Base-by-base conservation (phyloP, 2,329 filamentous ascomycete species). In the Xylariaceae sp. region DNA sequence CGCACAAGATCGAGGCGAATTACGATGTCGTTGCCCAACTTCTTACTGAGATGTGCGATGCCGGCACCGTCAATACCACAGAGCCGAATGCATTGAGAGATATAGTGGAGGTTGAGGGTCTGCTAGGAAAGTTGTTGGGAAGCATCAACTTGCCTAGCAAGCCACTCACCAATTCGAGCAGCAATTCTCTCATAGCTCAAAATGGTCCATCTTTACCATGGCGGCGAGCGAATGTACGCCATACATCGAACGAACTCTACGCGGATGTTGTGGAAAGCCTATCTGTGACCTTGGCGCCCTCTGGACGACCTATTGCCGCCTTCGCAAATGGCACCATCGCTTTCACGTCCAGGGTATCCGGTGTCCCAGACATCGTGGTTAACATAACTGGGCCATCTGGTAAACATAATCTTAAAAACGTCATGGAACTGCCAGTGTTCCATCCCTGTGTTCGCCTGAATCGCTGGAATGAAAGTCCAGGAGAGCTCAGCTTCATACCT, bases 181-280 rank as follows among this genome's bases (percentile, higher is more conserved):
- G 73, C 13, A 71, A 79, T 0, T 75, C 77, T 6, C 69, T 82
- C 6, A 62, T 76, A 11, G 65, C 77, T 15, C 72, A 78, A 13
- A 82, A 78, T 65, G 77, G 77, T 0, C 79, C 82, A 0, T 80
- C 84, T 6, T 69, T 97, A 47, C 92, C 92, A 1, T 99, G 94
- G 94, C 85, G 94, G 62, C 82, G 92, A 62, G 86, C 90, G 45
- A 96, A 96, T 69, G 94, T 99, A 56, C 84, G 92, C 13, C 94
- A 99, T 73, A 97, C 93, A 3, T 96, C 90, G 57, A 99, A 97
- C 74, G 94, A 99, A 74, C 81, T 99, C 66, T 97, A 97, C 73
- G 93, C 96, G 59, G 94, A 99, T 72, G 86, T 99, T 10, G 86
- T 99, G 62, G 94, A 99, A 77, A 91, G 90, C 1, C 79, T 99